Conservation (phyloP, 139 green algal species). For the Picocystis salinarum region DNA sequence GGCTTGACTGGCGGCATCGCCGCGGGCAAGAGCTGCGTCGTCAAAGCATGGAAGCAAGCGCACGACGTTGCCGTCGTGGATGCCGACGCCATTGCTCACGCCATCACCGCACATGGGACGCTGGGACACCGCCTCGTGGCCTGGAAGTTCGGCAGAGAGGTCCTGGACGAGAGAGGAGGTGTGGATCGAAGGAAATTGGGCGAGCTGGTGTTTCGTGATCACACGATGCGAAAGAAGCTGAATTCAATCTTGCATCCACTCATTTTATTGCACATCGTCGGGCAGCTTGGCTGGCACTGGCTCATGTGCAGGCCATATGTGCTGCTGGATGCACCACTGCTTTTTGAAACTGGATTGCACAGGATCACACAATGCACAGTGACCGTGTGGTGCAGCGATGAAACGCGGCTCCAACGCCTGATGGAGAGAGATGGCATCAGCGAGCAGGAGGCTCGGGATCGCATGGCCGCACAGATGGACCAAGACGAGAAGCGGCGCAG, state of each 20-base stretch:
- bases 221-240: slow-evolving; percentile 20
- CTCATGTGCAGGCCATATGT: slow-evolving; percentile 17
- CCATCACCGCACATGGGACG: slow-evolving; percentile 19
- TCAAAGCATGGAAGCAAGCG: too few species aligned
- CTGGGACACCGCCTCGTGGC: too few species aligned
- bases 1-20: too few species aligned
- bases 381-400: slow-evolving; percentile 26
- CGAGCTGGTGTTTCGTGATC: slow-evolving; percentile 36
- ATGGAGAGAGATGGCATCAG: slow-evolving; percentile 26
- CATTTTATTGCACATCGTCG: slow-evolving; percentile 25
- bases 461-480: slow-evolving; percentile 44
- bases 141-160: too few species aligned
- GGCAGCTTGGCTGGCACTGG: slow-evolving; percentile 25
- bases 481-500: slow-evolving; percentile 25
- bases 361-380: slow-evolving; percentile 17
- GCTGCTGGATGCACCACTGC: slow-evolving; percentile 65
- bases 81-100: too few species aligned
- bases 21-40: too few species aligned
- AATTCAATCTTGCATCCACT: slow-evolving; percentile 51
- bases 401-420: slow-evolving; percentile 31
- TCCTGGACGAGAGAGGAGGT: too few species aligned
- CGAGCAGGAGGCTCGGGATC: slow-evolving; percentile 16
- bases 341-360: slow-evolving; percentile 51
- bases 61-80: too few species aligned
- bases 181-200: slow-evolving; percentile 44